Conservation (phyloP, 2,329 filamentous ascomycete species). For the Beauveria pseudobassiana region DNA sequence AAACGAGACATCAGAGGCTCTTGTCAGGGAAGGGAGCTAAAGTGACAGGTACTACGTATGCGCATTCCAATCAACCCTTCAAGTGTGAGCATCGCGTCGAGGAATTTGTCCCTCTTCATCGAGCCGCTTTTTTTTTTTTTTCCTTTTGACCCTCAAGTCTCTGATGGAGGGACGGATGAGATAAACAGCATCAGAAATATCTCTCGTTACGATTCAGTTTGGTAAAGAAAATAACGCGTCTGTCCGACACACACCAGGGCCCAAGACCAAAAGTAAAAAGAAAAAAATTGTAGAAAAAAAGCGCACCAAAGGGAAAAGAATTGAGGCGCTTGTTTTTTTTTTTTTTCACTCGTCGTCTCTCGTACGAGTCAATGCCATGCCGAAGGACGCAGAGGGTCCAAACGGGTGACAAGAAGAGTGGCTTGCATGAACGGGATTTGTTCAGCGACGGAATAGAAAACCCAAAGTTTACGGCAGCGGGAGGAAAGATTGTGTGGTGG, state of each 20-base stretch:
- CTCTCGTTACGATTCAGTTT: too few relatives aligned
- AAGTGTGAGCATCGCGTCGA: not conserved
- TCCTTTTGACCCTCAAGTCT: not conserved
- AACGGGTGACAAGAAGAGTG: not conserved
- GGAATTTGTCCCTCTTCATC: not conserved
- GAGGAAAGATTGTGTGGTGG: not conserved
- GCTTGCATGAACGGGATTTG: not conserved
- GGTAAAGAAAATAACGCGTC: not conserved
- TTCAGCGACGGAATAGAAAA: not conserved
- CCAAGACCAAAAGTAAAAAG: not conserved
- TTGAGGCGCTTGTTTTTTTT: too few relatives aligned
- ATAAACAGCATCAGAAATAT: too few relatives aligned
- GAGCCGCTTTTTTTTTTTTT: not conserved
- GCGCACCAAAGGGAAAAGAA: not conserved
- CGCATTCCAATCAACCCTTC: constrained; percentile 1
- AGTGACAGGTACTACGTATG: not conserved
- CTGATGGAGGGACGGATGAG: too few relatives aligned
- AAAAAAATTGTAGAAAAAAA: not conserved
- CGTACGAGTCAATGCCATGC: not conserved
- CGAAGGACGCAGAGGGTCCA: not conserved
- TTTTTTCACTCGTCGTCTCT: not conserved
- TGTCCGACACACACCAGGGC: not conserved
- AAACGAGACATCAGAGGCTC: not conserved
- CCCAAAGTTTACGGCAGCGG: not conserved
- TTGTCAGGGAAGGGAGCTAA: not conserved